phyloP scores from a whole-genome alignment of 495 filamentous ascomycete genomes.

The Talaromyces adpressus region DNA sequence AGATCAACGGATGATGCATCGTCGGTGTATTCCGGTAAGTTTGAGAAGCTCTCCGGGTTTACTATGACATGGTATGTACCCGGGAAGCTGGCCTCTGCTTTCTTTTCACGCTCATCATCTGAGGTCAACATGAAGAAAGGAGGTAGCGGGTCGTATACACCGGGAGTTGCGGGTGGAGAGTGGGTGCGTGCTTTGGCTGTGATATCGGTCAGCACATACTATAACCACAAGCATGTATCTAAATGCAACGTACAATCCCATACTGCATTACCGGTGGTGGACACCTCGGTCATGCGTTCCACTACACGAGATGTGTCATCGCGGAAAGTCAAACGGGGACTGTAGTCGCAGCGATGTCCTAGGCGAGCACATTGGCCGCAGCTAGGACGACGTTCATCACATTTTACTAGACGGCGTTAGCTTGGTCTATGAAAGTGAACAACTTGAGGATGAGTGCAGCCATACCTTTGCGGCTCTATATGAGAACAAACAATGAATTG shows the following conservation, averaged over 20 bases:
- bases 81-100: conserved; percentile 43
- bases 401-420: conserved; percentile 32
- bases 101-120: conserved; percentile 55
- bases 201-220: conserved; percentile 1
- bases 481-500: conserved; percentile 2
- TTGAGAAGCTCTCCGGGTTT: conserved; percentile 47
- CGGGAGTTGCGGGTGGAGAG: conserved; percentile 17
- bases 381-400: conserved; percentile 46
- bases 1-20: conserved; percentile 16
- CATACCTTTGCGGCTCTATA: conserved; percentile 46
- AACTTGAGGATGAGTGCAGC: not conserved
- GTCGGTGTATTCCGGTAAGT: conserved; percentile 45
- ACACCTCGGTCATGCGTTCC: conserved; percentile 49
- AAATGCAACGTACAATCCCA: conserved; percentile 44
- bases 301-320: conserved; percentile 50
- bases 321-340: conserved; percentile 46
- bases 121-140: conserved; percentile 47
- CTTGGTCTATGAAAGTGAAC: not conserved
- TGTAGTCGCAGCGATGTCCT: conserved; percentile 51
- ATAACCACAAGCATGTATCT: not conserved
- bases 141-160: conserved; percentile 37
- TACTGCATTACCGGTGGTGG: conserved; percentile 38
- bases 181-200: conserved; percentile 19
- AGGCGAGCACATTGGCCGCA: conserved; percentile 52
- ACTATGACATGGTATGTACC: conserved; percentile 53